Conservation (phyloP, 106 monocot genomes). For the Apostasia ramifera region DNA sequence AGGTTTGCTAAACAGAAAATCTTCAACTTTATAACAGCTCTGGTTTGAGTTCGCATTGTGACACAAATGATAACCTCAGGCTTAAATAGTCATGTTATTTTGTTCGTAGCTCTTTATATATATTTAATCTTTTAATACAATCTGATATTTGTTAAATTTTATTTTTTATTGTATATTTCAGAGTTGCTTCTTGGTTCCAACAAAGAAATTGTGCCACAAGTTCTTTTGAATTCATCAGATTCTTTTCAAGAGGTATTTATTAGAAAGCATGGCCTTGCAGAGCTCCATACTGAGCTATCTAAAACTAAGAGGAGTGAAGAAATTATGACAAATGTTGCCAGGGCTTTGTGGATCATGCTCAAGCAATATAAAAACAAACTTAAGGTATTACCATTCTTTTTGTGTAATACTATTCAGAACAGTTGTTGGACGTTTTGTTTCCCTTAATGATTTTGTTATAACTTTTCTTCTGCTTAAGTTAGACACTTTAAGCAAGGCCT, state of each 20-base stretch:
- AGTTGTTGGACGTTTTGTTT: too few species aligned
- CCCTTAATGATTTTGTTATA: too few species aligned
- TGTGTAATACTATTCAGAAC: too few species aligned
- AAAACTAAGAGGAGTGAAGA: conserved; percentile 38
- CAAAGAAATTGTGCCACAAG: conserved; percentile 8
- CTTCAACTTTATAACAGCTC: not conserved
- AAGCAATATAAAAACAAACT: conserved; percentile 63
- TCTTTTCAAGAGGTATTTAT: conserved; percentile 1
- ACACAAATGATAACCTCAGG: not conserved
- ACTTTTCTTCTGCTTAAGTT: too few species aligned
- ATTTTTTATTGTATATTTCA: not conserved
- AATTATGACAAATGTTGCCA: conserved; percentile 49
- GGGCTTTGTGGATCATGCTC: conserved; percentile 60
- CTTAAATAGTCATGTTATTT: not conserved
- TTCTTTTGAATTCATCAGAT: conserved; percentile 8
- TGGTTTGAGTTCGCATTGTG: not conserved
- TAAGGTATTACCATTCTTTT: conserved; percentile 24
- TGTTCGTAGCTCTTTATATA: not conserved
- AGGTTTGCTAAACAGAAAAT: conserved; percentile 16
- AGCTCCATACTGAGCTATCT: conserved; percentile 23
- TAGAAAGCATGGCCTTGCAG: not conserved
- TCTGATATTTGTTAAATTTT: not conserved
- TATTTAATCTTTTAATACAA: not conserved
- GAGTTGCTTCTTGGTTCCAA: conserved; percentile 3
- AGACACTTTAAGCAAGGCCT: too few species aligned